Conservation (phyloP, 108 stramenopile genomes). For the Conticribra guillardii region DNA sequence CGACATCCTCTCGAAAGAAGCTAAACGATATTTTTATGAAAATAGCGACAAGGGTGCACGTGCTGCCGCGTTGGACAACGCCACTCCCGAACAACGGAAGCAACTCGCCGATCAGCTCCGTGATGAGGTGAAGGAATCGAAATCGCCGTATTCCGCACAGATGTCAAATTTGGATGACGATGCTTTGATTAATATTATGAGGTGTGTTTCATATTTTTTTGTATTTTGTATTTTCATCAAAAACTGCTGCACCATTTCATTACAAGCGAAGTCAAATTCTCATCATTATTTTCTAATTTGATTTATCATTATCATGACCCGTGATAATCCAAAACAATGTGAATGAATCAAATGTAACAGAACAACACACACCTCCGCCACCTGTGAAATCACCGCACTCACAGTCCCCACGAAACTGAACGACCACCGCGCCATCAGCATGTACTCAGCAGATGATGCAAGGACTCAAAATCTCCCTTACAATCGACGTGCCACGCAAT, state of each 20-base stretch:
- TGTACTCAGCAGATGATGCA: slow-evolving; percentile 73
- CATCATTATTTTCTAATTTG: not conserved
- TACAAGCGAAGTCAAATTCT: not conserved
- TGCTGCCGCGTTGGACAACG: slow-evolving; percentile 39
- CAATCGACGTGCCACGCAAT: slow-evolving; percentile 64
- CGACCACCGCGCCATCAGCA: slow-evolving; percentile 61
- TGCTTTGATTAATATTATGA: slow-evolving; percentile 52
- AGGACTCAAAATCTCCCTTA: slow-evolving; percentile 45
- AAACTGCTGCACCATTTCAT: not conserved
- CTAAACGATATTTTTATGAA: slow-evolving; percentile 71
- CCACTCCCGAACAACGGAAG: slow-evolving; percentile 60
- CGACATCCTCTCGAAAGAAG: slow-evolving; percentile 61
- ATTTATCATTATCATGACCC: too few relatives aligned
- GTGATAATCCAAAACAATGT: too few relatives aligned
- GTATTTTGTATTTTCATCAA: not conserved
- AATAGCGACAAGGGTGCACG: slow-evolving; percentile 46
- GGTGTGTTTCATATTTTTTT: slow-evolving; percentile 5
- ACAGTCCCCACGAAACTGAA: slow-evolving; percentile 65
- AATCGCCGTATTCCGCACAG: slow-evolving; percentile 39
- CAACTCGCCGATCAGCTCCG: slow-evolving; percentile 62
- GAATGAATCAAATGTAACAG: too few relatives aligned
- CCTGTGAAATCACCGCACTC: slow-evolving; percentile 77
- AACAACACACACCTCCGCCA: slow-evolving; percentile 39
- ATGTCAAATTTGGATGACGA: slow-evolving; percentile 58
- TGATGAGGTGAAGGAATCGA: slow-evolving; percentile 31